Base-by-base conservation (phyloP, 192 early-diverging fungal species). In the Mortierella hygrophila region DNA sequence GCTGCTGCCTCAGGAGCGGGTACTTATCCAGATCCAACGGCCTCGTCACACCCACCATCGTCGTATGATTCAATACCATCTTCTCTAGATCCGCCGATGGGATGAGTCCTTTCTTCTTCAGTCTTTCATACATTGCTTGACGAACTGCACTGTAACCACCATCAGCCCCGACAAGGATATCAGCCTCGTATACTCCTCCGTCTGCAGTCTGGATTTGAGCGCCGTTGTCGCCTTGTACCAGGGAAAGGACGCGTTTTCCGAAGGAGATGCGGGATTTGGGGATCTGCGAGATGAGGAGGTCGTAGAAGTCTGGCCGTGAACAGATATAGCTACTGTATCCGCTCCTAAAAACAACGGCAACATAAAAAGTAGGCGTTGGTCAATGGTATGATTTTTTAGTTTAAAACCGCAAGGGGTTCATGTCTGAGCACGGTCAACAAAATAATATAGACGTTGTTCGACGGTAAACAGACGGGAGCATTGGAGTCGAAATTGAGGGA, bases 131-230 rank as follows among this genome's bases (percentile, higher is more conserved):
- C 38, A 81, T 11, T 1, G 47, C 23, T 26, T 81, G 73, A 55
- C 85, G 80, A 3, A 87, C 75, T 6, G 44, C 69, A 60, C 79
- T 82, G 26, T 78, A 77, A 0, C 74, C 76, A 40, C 85, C 85
- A 76, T 89, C 88, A 1, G 79, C 78, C 29, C 83, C 88, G 0
- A 89, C 81, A 38, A 89, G 55, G n/a, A 87, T 47, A 44, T 75
- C 75, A 10, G 83, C 88, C 55, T 71, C 68, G 15, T 57, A 18
- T 5, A 26, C 26, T 6, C 74, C 49, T 4, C 70, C 54, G 26
- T 89, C 88, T 10, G 71, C 29, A 68, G 70, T 80, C 9, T 15
- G 60, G 54, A 82, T 76, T 42, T 37, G 47, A 29, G 86, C 78
- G 37, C 75, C 81, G 42, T 78, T 47, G 7, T 89, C 74, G 32